These are phyloP conservation scores for Exutisphaerella laricina DNA, from an alignment of 2,329 filamentous ascomycete genomes.

Conservation along the genomic window DNA sequence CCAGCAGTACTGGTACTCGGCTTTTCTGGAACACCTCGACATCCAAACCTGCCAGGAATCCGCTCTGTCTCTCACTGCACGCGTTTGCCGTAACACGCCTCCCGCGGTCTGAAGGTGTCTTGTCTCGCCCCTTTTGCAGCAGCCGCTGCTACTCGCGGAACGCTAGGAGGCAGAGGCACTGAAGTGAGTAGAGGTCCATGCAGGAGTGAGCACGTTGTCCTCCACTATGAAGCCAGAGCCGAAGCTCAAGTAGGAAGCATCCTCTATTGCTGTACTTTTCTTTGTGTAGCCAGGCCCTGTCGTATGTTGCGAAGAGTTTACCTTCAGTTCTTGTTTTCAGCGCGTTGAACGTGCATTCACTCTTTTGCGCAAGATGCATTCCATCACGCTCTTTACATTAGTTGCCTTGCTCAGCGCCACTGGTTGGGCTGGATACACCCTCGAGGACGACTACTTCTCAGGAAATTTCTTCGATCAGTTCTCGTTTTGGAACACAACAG, in stretches of 20 bases:
- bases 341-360: conserved; percentile 10
- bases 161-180: neutral
- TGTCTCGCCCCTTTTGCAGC: neutral
- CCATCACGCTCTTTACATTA: conserved; percentile 16
- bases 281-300: no score
- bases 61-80: neutral
- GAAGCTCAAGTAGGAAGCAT: neutral
- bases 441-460: conserved; percentile 46
- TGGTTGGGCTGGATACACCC: conserved; percentile 29
- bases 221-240: neutral
- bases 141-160: neutral
- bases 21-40: neutral
- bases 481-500: conserved; percentile 47
- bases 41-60: neutral
- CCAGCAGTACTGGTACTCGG: neutral
- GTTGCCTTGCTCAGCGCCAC: conserved; percentile 23
- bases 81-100: neutral
- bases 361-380: conserved; percentile 22
- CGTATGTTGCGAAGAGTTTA: neutral
- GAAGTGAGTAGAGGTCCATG: neutral
- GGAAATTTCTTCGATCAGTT: conserved; percentile 50
- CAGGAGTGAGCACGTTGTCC: neutral
- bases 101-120: neutral
- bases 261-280: no score
- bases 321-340: conserved; percentile 5